phyloP scores from a whole-genome alignment of 2,329 filamentous ascomycete species.

The Alternaria novae-zelandiae region DNA sequence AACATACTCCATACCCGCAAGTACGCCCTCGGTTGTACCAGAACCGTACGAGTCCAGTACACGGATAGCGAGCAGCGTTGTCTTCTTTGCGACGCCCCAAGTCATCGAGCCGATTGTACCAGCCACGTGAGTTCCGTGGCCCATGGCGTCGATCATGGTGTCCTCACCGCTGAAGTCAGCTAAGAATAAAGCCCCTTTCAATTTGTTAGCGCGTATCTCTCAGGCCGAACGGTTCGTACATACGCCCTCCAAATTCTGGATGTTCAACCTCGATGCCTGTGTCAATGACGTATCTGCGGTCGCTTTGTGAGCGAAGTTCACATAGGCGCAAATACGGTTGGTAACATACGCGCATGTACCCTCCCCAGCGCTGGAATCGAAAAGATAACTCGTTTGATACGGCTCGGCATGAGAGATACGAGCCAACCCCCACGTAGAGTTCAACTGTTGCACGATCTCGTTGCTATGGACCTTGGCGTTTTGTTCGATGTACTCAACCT shows the following conservation, averaged over 20 bases:
- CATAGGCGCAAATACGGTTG: neutral
- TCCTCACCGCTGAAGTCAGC: slow-evolving; percentile 35
- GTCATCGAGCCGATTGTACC: slow-evolving; percentile 41
- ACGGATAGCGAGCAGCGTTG: slow-evolving; percentile 45
- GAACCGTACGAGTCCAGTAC: slow-evolving; percentile 41
- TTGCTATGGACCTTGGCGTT: slow-evolving; percentile 37
- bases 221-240: slow-evolving; percentile 3
- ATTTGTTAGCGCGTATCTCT: neutral
- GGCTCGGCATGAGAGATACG: slow-evolving; percentile 46
- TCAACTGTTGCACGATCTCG: slow-evolving; percentile 41
- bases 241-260: slow-evolving; percentile 46
- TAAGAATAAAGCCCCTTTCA: slow-evolving; percentile 33
- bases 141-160: slow-evolving; percentile 30
- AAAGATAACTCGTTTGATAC: slow-evolving; percentile 43
- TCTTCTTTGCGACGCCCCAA: slow-evolving; percentile 46
- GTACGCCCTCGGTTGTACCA: slow-evolving; percentile 30
- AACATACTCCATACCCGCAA: slow-evolving; percentile 37
- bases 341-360: slow-evolving; percentile 51
- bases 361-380: slow-evolving; percentile 46
- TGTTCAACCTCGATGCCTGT: slow-evolving; percentile 66
- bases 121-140: slow-evolving; percentile 48
- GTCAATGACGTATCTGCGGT: slow-evolving; percentile 63
- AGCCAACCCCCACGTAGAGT: slow-evolving; percentile 50
- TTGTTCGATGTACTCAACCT: slow-evolving; percentile 47
- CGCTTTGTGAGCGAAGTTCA: neutral